Evolutionary conservation across 306 rosid species (phyloP).

Genomic region (Mimosa pudica): DNA sequence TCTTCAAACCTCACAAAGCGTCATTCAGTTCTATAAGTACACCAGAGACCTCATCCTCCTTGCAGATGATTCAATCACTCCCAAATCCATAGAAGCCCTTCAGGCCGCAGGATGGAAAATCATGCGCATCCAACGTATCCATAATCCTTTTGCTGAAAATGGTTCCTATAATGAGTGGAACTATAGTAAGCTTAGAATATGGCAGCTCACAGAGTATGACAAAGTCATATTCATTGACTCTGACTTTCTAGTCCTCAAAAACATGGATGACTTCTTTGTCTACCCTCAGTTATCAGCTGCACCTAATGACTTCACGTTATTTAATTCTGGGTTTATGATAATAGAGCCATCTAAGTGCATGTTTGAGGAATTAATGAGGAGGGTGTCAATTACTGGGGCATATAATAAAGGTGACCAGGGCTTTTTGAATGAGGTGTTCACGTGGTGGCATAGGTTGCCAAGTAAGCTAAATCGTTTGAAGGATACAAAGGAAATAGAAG

Average conservation of each 20-base stretch:
- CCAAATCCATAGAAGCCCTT: slow-evolving; percentile 48
- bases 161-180: slow-evolving; percentile 77
- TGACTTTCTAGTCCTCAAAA: slow-evolving; percentile 53
- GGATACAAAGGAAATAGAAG: neutral
- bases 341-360: slow-evolving; percentile 79
- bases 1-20: slow-evolving; percentile 17
- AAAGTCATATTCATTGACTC: slow-evolving; percentile 77
- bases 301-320: slow-evolving; percentile 45
- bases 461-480: slow-evolving; percentile 51
- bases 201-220: slow-evolving; percentile 65
- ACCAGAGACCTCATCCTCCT: slow-evolving; percentile 68
- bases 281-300: slow-evolving; percentile 69
- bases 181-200: slow-evolving; percentile 77
- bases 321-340: slow-evolving; percentile 79
- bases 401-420: slow-evolving; percentile 94
- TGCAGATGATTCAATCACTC: slow-evolving; percentile 58
- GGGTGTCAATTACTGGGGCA: slow-evolving; percentile 40
- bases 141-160: slow-evolving; percentile 53
- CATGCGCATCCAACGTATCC: slow-evolving; percentile 55
- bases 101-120: slow-evolving; percentile 70
- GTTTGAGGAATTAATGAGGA: slow-evolving; percentile 58
- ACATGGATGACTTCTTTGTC: slow-evolving; percentile 48
- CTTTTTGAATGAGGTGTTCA: slow-evolving; percentile 67
- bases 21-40: slow-evolving; percentile 19
- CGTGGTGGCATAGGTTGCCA: slow-evolving; percentile 93